phyloP scores from a whole-genome alignment of 164 flowering plant genomes.

The Santalum album region DNA sequence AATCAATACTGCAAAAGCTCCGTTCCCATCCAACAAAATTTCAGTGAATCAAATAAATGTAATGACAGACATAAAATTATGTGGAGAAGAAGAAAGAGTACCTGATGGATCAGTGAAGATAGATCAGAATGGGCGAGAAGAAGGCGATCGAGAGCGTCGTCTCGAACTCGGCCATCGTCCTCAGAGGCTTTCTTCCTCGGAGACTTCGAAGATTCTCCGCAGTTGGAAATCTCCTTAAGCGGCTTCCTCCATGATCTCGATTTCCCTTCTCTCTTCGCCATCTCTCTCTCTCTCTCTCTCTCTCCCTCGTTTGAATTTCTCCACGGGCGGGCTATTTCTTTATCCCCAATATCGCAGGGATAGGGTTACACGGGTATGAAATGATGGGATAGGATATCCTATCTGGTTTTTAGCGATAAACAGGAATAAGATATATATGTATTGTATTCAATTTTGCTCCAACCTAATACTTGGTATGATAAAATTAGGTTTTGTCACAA shows the following conservation, averaged over 20 bases:
- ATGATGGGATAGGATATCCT: too few species aligned
- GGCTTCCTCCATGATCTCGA: conserved; percentile 40
- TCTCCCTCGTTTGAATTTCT: conserved; percentile 7
- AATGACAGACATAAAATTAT: neutral
- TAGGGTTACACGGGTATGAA: too few species aligned
- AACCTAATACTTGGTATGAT: too few species aligned
- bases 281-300: conserved; percentile 13
- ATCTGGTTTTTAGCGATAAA: too few species aligned
- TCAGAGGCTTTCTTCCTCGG: conserved; percentile 8
- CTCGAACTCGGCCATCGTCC: conserved; percentile 7
- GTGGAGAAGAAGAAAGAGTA: conserved; percentile 6
- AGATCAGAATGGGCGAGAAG: conserved; percentile 57
- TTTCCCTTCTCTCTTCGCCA: conserved; percentile 22
- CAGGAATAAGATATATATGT: too few species aligned
- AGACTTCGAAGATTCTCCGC: conserved; percentile 14
- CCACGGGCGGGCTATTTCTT: too few species aligned
- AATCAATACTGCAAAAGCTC: too few species aligned
- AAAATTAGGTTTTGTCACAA: too few species aligned
- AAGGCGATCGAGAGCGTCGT: conserved; percentile 50
- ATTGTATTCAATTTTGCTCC: too few species aligned
- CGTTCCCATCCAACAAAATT: too few species aligned
- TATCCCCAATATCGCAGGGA: too few species aligned
- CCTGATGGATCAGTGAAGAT: conserved; percentile 48
- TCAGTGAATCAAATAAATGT: too few species aligned
- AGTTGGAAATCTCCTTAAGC: conserved; percentile 38